A percentile compares a stretch with the other conserved stretches of the same genome.
Conservation (phyloP, 2,329 filamentous ascomycete species). For the Ceratocystis cubensis region DNA sequence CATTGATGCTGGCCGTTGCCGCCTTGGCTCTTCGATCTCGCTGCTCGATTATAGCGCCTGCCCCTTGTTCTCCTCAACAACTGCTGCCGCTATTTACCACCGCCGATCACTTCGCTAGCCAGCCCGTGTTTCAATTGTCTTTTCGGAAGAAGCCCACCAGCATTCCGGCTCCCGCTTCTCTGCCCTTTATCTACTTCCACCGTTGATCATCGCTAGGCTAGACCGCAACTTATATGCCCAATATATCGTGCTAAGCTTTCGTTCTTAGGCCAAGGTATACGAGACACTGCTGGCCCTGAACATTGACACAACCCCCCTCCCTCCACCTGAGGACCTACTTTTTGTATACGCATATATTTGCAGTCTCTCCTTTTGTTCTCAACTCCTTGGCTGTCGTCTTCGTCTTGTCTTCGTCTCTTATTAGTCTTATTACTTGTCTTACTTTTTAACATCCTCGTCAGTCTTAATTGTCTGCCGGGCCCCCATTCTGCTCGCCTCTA, state of each 20-base stretch:
- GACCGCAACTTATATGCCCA: not conserved
- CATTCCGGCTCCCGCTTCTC: too few relatives aligned
- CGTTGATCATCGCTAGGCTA: not conserved
- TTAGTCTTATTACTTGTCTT: not conserved
- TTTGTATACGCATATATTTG: not conserved
- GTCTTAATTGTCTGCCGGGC: not conserved
- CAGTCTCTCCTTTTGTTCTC: not conserved
- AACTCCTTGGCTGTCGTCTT: not conserved
- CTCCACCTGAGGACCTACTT: not conserved
- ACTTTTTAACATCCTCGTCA: not conserved
- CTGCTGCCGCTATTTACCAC: not conserved
- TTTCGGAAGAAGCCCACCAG: too few relatives aligned
- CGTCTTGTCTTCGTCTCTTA: not conserved
- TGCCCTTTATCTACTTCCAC: not conserved
- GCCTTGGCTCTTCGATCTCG: too few relatives aligned
- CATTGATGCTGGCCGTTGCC: too few relatives aligned
- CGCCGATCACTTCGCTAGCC: not conserved
- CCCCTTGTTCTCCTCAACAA: not conserved
- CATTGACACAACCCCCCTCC: not conserved
- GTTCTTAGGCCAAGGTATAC: not conserved
- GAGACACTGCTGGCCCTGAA: not conserved
- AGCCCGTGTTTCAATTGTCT: not conserved
- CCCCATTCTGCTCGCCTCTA: not conserved
- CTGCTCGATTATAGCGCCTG: too few relatives aligned
- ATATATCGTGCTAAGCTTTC: not conserved